Evolutionary conservation across 2,329 filamentous ascomycete genomes (phyloP).

Genomic region (Blastomyces gilchristii): DNA sequence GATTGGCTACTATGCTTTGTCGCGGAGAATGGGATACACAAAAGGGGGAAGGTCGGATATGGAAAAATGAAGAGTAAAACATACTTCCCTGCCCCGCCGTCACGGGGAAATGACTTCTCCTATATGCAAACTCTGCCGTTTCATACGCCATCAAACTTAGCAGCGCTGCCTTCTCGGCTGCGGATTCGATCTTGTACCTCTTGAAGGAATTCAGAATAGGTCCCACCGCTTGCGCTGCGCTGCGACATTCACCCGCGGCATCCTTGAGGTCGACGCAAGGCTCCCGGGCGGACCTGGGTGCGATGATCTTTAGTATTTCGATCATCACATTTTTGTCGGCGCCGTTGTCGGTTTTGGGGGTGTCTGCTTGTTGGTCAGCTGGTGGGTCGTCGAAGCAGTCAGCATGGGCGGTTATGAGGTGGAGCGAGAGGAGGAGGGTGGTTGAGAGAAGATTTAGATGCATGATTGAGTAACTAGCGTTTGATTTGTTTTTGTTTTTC

Average conservation of each 20-base stretch:
- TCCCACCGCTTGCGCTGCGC: conserved; percentile 51
- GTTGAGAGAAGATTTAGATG: neutral
- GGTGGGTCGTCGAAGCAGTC: neutral
- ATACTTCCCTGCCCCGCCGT: conserved; percentile 42
- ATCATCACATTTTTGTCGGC: neutral
- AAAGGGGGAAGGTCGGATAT: neutral
- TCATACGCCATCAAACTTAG: conserved; percentile 64
- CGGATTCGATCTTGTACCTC: conserved; percentile 45
- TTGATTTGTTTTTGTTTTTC: neutral
- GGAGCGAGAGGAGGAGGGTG: neutral
- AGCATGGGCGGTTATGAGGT: neutral
- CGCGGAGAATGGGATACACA: neutral
- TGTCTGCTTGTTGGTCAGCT: neutral
- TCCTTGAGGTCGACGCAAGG: conserved; percentile 40
- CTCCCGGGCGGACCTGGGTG: conserved; percentile 41
- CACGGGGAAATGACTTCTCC: conserved; percentile 51
- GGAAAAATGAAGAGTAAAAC: conserved; percentile 3
- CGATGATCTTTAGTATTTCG: conserved; percentile 34
- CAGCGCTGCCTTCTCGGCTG: conserved; percentile 57
- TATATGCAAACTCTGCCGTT: conserved; percentile 58
- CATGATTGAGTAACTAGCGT: neutral
- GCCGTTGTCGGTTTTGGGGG: neutral
- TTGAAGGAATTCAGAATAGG: conserved; percentile 48
- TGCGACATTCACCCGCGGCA: conserved; percentile 52
- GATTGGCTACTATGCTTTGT: neutral